Evolutionary conservation across 2,329 filamentous ascomycete genomes (phyloP), one percentile per base, ranked within the genome.

Genomic region (Lasiodiplodia sp.): DNA sequence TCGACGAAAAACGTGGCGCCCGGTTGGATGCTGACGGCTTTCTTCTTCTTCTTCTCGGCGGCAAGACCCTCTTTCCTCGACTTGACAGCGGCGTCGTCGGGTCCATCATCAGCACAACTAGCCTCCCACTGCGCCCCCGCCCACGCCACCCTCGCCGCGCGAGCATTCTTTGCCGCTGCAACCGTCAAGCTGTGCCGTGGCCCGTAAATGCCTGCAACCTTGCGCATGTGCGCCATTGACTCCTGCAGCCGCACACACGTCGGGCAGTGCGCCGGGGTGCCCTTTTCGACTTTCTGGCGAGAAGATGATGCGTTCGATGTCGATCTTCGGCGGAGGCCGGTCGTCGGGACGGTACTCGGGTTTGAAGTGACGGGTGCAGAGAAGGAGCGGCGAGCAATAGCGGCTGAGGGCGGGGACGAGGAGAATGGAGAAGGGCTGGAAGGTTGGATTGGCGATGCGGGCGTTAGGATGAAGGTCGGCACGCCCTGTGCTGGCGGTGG

Each of bases 201-300:
- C 1, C 60, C 60, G 47, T 64, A 64, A 28, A 64, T 64, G 44
- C 44, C 60, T 44, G 60, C 60, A 6, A 52, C 28, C 28, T 51
- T 64, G 60, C 60, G 60, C 28, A 52, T 38, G 28, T 64, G 28
- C 4, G 25, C 38, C 28, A 52, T 23, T 5, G 44, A 28, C 8
- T 47, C 31, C n/a, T 51, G 44, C 5, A 64, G 60, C 21, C 28
- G 23, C 28, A 23, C 12, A 31, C 60, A 64, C 8, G 60, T 34
- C 28, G 60, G 60, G 47, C 60, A 64, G 25, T 34, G 8, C 3
- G 25, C 12, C 7, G 58, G 58, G 14, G 23, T 25, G 21, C 56
- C 56, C 6, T 56, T 57, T 47, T 47, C 44, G 44, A 47, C 44
- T 10, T 21, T 47, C n/a, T 47, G 44, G 18, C 44, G 18, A 18